Base-by-base conservation (phyloP, 352 stramenopile species). In the Phytophthora colocasiae region DNA sequence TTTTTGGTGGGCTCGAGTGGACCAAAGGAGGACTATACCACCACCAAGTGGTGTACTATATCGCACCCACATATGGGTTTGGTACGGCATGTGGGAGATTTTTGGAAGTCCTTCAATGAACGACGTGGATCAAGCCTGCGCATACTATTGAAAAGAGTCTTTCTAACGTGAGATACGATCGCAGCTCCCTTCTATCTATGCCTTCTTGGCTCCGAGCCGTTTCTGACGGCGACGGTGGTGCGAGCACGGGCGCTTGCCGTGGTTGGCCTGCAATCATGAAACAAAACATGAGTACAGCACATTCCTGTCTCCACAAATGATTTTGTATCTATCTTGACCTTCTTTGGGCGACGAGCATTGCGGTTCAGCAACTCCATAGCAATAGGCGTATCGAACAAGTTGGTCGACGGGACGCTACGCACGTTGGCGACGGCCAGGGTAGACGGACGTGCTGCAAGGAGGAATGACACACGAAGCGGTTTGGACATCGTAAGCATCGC, bases 211-310 rank as follows among this genome's bases (percentile, higher is more conserved):
- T 52, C 85, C 86, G 45, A 95, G 78, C 12, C 87, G 87, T 79
- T 93, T 93, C 63, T 87, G 81, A 59, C 87, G 87, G 69, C 87
- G 84, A 52, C 83, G 77, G 51, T 87, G 72, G 77, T 95, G 80
- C 59, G 87, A 95, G 77, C 87, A 95, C 49, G 87, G 87, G 27
- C 87, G 87, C 66, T 95, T 95, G 78, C 87, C 87, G 73, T 93
- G 87, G 81, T 95, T 95, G 52, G 87, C 87, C 83, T 92, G 59
- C 44, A 50, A 15, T 15, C 31, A 36, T 5, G 8, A 14, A 65
- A 44, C 3, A 50, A 27, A 22, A 40, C 3, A 69, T 10, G 62
- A 36, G 31, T 36, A 34, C 31, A 34, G 31, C 6, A 34, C 8
- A 11, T 34, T 34, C 19, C 19, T 22, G 19, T 22, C 19, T 22